Conservation (phyloP, 2,329 filamentous ascomycete species). For the Trichoderma polysporum region DNA sequence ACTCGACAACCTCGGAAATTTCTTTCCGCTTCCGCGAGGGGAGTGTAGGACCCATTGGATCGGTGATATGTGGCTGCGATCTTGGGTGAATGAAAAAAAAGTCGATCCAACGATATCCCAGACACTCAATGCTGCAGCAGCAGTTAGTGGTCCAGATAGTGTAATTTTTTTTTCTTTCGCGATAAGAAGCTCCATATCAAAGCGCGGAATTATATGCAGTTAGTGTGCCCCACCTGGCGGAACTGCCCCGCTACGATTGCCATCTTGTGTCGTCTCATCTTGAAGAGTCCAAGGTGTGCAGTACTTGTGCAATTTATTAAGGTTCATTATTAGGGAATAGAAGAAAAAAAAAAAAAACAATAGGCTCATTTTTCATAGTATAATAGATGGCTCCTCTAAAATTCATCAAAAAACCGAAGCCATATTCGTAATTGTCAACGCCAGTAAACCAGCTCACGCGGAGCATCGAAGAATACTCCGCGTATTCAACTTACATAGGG, state of each 20-base stretch:
- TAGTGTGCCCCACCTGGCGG: constrained; percentile 11
- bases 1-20: constrained; percentile 54
- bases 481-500: background rate
- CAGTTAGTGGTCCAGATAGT: constrained; percentile 8
- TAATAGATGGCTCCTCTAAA: too few relatives aligned
- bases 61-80: background rate
- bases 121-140: background rate
- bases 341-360: background rate
- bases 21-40: constrained; percentile 63
- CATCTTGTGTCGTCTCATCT: background rate
- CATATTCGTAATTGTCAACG: too few relatives aligned
- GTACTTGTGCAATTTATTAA: background rate
- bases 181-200: constrained; percentile 19
- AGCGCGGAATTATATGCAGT: background rate
- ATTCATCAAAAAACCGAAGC: too few relatives aligned
- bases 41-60: constrained; percentile 24
- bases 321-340: background rate
- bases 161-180: constrained; percentile 19
- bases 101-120: background rate
- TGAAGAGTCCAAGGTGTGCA: background rate
- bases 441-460: background rate
- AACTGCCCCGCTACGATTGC: background rate
- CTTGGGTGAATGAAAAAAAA: background rate
- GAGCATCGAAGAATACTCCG: background rate
- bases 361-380: background rate